phyloP scores from a whole-genome alignment of 495 filamentous ascomycete species.

The Geopyxis carbonaria region DNA sequence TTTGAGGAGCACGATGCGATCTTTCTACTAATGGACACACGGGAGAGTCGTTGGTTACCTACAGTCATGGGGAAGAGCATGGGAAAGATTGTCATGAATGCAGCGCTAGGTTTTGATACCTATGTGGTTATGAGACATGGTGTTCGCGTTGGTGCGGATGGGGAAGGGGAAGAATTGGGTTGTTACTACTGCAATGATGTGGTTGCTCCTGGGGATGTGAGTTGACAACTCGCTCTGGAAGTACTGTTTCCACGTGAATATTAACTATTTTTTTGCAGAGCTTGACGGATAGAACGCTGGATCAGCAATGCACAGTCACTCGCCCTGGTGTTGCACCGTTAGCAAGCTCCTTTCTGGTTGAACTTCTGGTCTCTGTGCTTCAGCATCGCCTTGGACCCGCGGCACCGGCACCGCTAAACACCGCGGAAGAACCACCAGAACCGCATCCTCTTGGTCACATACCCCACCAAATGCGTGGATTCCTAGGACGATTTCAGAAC shows the following conservation, averaged over 20 bases:
- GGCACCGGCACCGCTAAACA: conserved; percentile 23
- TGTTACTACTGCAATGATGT: conserved; percentile 99
- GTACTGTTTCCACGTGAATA: conserved; percentile 4
- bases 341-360: conserved; percentile 81
- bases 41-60: conserved; percentile 91
- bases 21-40: conserved; percentile 90
- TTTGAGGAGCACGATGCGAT: conserved; percentile 81
- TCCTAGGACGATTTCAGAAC: conserved; percentile 71
- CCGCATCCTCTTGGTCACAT: conserved; percentile 69
- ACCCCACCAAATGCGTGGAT: conserved; percentile 86
- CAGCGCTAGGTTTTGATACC: conserved; percentile 86
- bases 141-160: conserved; percentile 25
- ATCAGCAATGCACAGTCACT: conserved; percentile 96
- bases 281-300: conserved; percentile 78
- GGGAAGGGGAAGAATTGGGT: conserved; percentile 51
- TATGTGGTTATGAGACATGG: conserved; percentile 97
- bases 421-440: conserved; percentile 35
- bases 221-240: conserved; percentile 23
- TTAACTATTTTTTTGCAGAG: conserved; percentile 47
- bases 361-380: conserved; percentile 68
- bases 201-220: conserved; percentile 82
- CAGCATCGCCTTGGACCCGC: conserved; percentile 51
- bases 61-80: conserved; percentile 90
- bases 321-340: conserved; percentile 82
- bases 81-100: conserved; percentile 90